Percentiles rank a stretch among this genome's conserved stretches.
Evolutionary conservation across 106 monocot genomes (phyloP).

Genomic region (Phalaenopsis equestris): DNA sequence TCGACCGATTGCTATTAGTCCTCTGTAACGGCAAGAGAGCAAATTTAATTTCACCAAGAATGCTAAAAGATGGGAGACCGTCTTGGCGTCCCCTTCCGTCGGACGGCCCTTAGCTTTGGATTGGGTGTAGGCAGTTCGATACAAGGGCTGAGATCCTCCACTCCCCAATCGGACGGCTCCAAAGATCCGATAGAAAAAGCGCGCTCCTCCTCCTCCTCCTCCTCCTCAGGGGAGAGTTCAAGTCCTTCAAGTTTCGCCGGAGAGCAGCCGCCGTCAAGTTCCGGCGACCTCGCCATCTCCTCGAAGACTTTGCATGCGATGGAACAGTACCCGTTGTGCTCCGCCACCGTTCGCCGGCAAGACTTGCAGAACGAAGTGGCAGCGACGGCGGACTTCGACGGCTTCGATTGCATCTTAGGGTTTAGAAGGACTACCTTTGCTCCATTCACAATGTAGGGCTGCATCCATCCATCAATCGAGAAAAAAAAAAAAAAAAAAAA

Average conservation of each 20-base stretch:
- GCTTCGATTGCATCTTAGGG: conserved; percentile 27
- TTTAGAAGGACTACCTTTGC: conserved; percentile 49
- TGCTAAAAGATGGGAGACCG: conserved; percentile 26
- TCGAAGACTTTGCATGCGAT: conserved; percentile 45
- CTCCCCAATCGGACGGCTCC: conserved; percentile 5
- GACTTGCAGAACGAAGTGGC: conserved; percentile 9
- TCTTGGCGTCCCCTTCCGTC: conserved; percentile 35
- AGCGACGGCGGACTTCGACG: background rate
- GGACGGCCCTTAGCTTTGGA: background rate
- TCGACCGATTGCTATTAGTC: no score
- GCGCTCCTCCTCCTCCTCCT: no score
- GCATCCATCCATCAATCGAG: background rate
- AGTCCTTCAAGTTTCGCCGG: background rate
- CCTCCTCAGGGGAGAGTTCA: background rate
- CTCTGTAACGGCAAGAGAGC: no score
- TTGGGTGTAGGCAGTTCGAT: background rate
- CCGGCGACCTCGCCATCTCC: background rate
- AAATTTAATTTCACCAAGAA: no score
- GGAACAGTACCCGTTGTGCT: conserved; percentile 43
- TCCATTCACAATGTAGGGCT: conserved; percentile 45
- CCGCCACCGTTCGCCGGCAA: conserved; percentile 29
- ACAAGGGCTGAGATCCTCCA: background rate
- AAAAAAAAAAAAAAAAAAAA: background rate
- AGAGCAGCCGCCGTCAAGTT: background rate
- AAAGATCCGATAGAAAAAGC: background rate